Percentiles rank a stretch among this genome's conserved stretches.
These are phyloP conservation scores for Colletotrichum scovillei DNA, from an alignment of 2,329 filamentous ascomycete species.

Conservation along the genomic window DNA sequence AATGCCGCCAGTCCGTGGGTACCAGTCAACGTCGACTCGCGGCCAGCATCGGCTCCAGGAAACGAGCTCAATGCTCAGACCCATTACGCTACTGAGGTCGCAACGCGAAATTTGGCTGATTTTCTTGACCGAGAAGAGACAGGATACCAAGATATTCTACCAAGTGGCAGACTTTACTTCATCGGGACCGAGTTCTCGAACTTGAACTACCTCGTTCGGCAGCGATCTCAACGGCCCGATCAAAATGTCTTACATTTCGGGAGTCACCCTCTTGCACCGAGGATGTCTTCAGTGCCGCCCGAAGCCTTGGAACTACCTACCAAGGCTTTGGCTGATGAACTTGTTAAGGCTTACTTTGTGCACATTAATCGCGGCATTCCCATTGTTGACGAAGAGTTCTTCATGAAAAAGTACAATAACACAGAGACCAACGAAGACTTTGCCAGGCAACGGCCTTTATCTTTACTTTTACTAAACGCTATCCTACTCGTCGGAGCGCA, in stretches of 20 bases:
- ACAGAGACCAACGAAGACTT: constrained; percentile 53
- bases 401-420: constrained; percentile 59
- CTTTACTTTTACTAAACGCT: constrained; percentile 61
- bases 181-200: constrained; percentile 68
- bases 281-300: constrained; percentile 52
- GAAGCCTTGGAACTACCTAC: constrained; percentile 62
- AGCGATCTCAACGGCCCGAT: constrained; percentile 45
- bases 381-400: constrained; percentile 61
- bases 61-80: background rate
- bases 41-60: constrained; percentile 14
- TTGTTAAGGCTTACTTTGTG: constrained; percentile 62
- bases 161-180: constrained; percentile 61
- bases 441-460: constrained; percentile 46
- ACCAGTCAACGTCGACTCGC: background rate
- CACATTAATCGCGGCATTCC: constrained; percentile 64
- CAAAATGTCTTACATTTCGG: constrained; percentile 48
- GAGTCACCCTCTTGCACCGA: constrained; percentile 49
- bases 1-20: constrained; percentile 20
- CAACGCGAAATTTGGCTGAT: constrained; percentile 60
- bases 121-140: constrained; percentile 61
- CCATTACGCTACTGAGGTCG: constrained; percentile 48
- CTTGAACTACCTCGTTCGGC: constrained; percentile 64
- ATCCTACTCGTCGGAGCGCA: constrained; percentile 64
- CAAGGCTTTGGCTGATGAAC: constrained; percentile 58
- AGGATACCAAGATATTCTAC: constrained; percentile 57